A percentile compares a stretch with the other conserved stretches of the same genome.
These are phyloP conservation scores for Apophysomyces variabilis DNA, from an alignment of 371 early-diverging fungal genomes.

Conservation along the genomic window DNA sequence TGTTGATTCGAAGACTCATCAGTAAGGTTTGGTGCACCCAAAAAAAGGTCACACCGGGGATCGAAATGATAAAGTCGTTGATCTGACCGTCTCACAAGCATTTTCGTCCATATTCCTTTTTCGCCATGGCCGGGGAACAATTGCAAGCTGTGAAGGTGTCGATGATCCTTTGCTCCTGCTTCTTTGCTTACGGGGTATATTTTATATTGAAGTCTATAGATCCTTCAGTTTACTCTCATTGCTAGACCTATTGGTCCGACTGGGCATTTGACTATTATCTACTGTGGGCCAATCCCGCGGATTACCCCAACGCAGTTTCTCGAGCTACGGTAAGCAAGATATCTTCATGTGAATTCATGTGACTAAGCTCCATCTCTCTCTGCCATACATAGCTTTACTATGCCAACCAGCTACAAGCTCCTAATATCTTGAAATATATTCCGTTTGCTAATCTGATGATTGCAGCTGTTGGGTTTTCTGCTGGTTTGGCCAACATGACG, in stretches of 20 bases:
- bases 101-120: not conserved
- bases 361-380: not conserved
- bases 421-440: constrained; percentile 51
- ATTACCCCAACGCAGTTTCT: constrained; percentile 45
- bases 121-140: constrained; percentile 38
- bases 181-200: constrained; percentile 55
- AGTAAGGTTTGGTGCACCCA: too few relatives aligned
- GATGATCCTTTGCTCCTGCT: constrained; percentile 52
- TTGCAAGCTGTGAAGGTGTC: constrained; percentile 50
- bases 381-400: constrained; percentile 39
- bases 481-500: constrained; percentile 53
- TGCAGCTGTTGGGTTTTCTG: constrained; percentile 50
- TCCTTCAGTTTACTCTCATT: not conserved
- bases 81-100: too few relatives aligned
- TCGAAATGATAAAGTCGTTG: too few relatives aligned
- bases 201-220: not conserved
- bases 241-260: constrained; percentile 53
- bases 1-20: too few relatives aligned
- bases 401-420: constrained; percentile 40
- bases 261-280: constrained; percentile 55
- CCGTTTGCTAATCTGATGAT: constrained; percentile 50
- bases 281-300: constrained; percentile 50
- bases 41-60: too few relatives aligned
- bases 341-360: not conserved
- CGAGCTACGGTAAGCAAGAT: constrained; percentile 43